These are phyloP conservation scores for Botrytis hyacinthi DNA, from an alignment of 2,329 filamentous ascomycete species.

Conservation along the genomic window DNA sequence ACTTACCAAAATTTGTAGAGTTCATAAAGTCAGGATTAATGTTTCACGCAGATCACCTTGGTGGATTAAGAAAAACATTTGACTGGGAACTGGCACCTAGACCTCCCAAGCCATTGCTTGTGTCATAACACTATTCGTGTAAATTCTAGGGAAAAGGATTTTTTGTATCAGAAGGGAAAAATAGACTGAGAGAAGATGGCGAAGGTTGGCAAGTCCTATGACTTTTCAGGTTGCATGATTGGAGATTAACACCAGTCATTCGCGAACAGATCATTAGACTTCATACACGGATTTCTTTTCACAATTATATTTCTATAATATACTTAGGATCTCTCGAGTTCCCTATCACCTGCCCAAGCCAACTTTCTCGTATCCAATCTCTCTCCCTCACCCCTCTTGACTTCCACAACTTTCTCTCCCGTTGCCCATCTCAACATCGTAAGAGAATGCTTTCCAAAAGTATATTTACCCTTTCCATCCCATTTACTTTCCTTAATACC, in stretches of 20 bases:
- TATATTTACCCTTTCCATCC: conserved; percentile 60
- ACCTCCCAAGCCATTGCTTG: neutral
- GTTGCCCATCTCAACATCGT: conserved; percentile 59
- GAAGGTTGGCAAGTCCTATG: neutral
- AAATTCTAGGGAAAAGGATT: neutral
- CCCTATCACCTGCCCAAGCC: conserved; percentile 29
- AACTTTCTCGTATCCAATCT: conserved; percentile 35
- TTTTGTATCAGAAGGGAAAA: neutral
- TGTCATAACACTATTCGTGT: neutral
- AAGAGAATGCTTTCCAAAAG: conserved; percentile 68
- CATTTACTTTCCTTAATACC: conserved; percentile 59
- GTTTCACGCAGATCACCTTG: neutral
- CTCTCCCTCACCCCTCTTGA: conserved; percentile 28
- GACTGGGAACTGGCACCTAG: neutral
- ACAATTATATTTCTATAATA: neutral
- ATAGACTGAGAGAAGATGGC: neutral
- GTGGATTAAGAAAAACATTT: neutral
- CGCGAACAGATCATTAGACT: too few species aligned
- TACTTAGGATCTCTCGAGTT: conserved; percentile 12
- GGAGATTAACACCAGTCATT: neutral
- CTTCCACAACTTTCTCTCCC: conserved; percentile 33
- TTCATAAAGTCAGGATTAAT: neutral
- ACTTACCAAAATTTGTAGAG: neutral
- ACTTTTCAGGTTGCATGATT: neutral
- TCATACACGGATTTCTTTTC: neutral